Evolutionary conservation across 139 green algal species (phyloP), one percentile per base, ranked within the genome.

Genomic region (Chlamydomonas incerta): DNA sequence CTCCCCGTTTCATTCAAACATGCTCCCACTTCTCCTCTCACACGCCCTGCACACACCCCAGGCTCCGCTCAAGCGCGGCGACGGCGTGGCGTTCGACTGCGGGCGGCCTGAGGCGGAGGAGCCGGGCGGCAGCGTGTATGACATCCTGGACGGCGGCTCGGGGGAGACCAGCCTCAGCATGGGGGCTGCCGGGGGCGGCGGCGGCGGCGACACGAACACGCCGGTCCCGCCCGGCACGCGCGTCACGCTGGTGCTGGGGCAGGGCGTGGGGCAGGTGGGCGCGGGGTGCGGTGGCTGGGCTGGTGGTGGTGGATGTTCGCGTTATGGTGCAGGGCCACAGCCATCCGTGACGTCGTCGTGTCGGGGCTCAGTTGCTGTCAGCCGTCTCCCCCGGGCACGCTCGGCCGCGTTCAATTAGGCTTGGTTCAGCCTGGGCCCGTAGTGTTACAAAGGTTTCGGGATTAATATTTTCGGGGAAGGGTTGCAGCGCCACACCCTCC

Each of bases 1-100:
- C n/a, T n/a, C n/a, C n/a, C n/a, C n/a, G n/a, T n/a, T n/a, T n/a
- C n/a, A n/a, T n/a, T n/a, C n/a, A n/a, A n/a, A n/a, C n/a, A n/a
- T n/a, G n/a, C n/a, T n/a, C n/a, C n/a, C n/a, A 46, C n/a, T 29
- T 4, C 1, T 3, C 68, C 17, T 15, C 14, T 31, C 2, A 1
- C 28, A 73, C 67, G 20, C 26, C 35, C 35, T 14, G 28, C 72
- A n/a, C n/a, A n/a, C n/a, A n/a, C 50, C 70, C 35, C 70, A 80
- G n/a, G 65, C 74, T 15, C 74, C 86, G 11, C 24, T 97, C 52
- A 94, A 94, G 75, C 87, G 87, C 17, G 95, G 95, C 31, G 93
- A 96, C 52, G 95, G 95, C 21, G 46, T 98, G 23, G 95, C 97
- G 74, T 96, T 98, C 88, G 95, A 98, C 87, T 68, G 46, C 0